Conservation (phyloP, 2,329 filamentous ascomycete genomes). For the Neonectria hederae region DNA sequence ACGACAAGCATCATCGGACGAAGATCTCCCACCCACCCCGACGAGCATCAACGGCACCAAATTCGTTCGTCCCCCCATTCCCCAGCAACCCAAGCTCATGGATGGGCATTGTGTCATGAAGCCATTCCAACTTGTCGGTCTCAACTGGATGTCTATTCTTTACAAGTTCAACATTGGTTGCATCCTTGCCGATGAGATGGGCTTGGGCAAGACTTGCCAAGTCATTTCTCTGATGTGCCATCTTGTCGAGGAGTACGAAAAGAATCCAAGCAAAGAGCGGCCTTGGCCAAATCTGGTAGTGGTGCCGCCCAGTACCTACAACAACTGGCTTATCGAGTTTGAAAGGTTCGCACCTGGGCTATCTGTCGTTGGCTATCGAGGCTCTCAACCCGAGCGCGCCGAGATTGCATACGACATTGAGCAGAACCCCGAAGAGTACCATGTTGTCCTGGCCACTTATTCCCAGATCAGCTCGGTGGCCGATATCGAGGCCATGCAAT, state of each 20-base stretch:
- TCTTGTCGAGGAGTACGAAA: slow-evolving; percentile 71
- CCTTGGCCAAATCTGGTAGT: slow-evolving; percentile 83
- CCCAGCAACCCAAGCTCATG: slow-evolving; percentile 80
- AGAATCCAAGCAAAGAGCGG: slow-evolving; percentile 43
- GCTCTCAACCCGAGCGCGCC: slow-evolving; percentile 72
- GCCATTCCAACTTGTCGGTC: slow-evolving; percentile 90
- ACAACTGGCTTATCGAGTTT: slow-evolving; percentile 96
- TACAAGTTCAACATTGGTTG: slow-evolving; percentile 83
- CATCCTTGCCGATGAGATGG: slow-evolving; percentile 98
- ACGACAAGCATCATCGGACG: slow-evolving; percentile 43
- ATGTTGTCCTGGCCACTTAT: slow-evolving; percentile 69
- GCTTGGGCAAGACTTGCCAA: slow-evolving; percentile 94
- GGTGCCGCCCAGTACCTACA: slow-evolving; percentile 91
- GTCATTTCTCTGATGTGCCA: slow-evolving; percentile 92
- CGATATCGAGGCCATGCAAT: slow-evolving; percentile 61
- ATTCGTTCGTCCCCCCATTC: slow-evolving; percentile 55
- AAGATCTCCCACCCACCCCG: slow-evolving; percentile 55
- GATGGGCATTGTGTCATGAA: slow-evolving; percentile 81
- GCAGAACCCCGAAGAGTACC: slow-evolving; percentile 70
- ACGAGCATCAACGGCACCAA: slow-evolving; percentile 49
- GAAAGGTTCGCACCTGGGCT: slow-evolving; percentile 83
- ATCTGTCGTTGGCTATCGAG: slow-evolving; percentile 75
- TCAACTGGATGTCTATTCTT: slow-evolving; percentile 92
- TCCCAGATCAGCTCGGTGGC: slow-evolving; percentile 64
- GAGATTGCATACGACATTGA: slow-evolving; percentile 73